Conservation (phyloP, 2,329 filamentous ascomycete species). For the Pseudogymnoascus sp. region DNA sequence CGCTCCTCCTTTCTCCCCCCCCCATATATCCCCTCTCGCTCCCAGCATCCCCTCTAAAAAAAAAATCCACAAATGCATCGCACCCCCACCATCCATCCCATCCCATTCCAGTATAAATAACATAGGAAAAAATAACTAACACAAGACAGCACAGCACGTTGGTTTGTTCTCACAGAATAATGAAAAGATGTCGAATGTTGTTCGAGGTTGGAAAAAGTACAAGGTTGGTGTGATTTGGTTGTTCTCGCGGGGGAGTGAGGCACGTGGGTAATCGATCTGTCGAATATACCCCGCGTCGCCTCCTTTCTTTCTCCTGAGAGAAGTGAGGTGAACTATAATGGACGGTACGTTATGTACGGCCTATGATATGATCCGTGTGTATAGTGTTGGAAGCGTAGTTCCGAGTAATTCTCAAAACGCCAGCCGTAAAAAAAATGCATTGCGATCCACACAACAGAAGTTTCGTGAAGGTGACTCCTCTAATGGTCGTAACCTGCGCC, state of each 20-base stretch:
- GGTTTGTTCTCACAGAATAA: not conserved
- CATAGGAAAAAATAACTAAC: not conserved
- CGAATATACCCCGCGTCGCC: not conserved
- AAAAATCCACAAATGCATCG: not conserved
- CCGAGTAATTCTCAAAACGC: not conserved
- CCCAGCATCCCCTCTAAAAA: not conserved
- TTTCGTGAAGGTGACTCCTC: not conserved
- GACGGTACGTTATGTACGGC: not conserved
- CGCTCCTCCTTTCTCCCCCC: not conserved
- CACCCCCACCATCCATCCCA: not conserved
- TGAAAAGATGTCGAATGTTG: not conserved
- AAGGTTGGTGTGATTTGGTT: not conserved
- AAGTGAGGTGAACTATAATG: not conserved
- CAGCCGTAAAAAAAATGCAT: not conserved
- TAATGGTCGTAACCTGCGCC: slow-evolving; percentile 47
- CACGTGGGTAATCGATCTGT: not conserved
- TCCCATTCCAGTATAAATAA: not conserved
- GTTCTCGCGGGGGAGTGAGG: not conserved
- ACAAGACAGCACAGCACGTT: not conserved
- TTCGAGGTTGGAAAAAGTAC: not conserved
- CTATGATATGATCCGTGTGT: not conserved
- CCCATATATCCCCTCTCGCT: not conserved
- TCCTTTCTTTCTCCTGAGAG: not conserved
- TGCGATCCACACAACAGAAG: not conserved
- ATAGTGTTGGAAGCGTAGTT: not conserved